Percentiles rank a stretch among this genome's conserved stretches.
Evolutionary conservation across 1,139 yeast species (phyloP).

Genomic region (Saccharomycopsis phalli): DNA sequence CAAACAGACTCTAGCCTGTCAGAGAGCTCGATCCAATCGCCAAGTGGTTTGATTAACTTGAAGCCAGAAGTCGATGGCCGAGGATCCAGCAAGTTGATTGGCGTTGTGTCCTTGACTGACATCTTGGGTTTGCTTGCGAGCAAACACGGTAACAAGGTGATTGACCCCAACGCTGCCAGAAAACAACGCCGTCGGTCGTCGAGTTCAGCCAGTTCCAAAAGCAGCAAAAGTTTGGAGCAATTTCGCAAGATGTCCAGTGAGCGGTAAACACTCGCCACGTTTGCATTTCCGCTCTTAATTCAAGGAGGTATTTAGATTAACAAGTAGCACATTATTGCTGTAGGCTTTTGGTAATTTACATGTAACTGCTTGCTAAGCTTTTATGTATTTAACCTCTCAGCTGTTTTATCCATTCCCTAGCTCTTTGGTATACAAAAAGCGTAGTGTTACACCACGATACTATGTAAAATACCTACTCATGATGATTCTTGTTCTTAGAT

Average conservation of each 20-base stretch:
- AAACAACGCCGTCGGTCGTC: slow-evolving; percentile 75
- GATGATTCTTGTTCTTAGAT: too few species aligned
- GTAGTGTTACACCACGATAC: too few species aligned
- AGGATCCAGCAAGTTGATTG: slow-evolving; percentile 74
- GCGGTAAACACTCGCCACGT: too few species aligned
- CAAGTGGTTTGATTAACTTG: slow-evolving; percentile 17
- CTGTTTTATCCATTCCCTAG: neutral
- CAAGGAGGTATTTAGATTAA: too few species aligned
- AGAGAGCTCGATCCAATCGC: slow-evolving; percentile 17
- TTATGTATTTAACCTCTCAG: too few species aligned
- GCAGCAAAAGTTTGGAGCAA: slow-evolving; percentile 26
- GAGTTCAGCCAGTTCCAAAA: slow-evolving; percentile 32
- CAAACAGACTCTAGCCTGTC: slow-evolving; percentile 11
- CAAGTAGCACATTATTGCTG: too few species aligned
- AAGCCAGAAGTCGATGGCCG: slow-evolving; percentile 32
- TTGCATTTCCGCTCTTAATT: too few species aligned
- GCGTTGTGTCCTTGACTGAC: slow-evolving; percentile 88
- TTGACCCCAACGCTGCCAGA: slow-evolving; percentile 80
- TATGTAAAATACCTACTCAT: too few species aligned
- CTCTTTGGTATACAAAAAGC: neutral
- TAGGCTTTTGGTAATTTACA: neutral
- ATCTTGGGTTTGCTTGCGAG: slow-evolving; percentile 74
- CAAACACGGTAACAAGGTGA: slow-evolving; percentile 46
- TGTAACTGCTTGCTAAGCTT: neutral
- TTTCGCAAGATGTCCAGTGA: slow-evolving; percentile 26